Evolutionary conservation across 306 rosid genomes (phyloP).

Genomic region (Gleditsia sinensis): DNA sequence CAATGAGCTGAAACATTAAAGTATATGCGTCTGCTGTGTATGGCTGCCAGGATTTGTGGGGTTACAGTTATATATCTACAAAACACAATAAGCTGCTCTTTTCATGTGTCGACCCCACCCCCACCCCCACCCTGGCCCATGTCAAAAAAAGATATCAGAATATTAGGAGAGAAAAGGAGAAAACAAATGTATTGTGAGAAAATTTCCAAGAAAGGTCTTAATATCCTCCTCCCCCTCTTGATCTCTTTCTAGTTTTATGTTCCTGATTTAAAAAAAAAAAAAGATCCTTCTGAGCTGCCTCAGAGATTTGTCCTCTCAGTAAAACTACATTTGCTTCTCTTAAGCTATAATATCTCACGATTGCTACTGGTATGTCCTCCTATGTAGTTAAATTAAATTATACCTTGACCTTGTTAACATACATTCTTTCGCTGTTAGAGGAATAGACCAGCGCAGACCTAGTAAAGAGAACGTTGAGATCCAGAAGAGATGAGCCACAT

Average conservation of each 20-base stretch:
- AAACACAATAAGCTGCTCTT: no score
- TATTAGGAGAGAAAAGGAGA: background rate
- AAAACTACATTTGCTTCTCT: background rate
- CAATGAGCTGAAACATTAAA: constrained; percentile 17
- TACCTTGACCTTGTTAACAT: constrained; percentile 2
- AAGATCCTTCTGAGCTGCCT: background rate
- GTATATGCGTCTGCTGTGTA: background rate
- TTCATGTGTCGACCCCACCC: no score
- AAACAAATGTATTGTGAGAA: background rate
- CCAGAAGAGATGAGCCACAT: background rate
- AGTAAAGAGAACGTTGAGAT: constrained; percentile 9
- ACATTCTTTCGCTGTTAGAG: background rate
- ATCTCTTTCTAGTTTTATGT: no score
- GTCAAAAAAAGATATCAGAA: background rate
- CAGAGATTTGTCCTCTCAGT: background rate
- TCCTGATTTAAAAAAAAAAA: no score
- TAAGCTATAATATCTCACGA: background rate
- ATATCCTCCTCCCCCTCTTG: no score
- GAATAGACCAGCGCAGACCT: background rate
- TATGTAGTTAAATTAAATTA: background rate
- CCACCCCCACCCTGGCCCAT: background rate
- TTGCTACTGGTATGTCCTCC: background rate
- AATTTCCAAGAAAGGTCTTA: background rate
- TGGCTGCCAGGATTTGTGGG: background rate
- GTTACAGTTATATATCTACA: background rate